These are phyloP conservation scores for Ascomycota sp. DNA, from an alignment of 2,329 filamentous ascomycete genomes.

Conservation along the genomic window DNA sequence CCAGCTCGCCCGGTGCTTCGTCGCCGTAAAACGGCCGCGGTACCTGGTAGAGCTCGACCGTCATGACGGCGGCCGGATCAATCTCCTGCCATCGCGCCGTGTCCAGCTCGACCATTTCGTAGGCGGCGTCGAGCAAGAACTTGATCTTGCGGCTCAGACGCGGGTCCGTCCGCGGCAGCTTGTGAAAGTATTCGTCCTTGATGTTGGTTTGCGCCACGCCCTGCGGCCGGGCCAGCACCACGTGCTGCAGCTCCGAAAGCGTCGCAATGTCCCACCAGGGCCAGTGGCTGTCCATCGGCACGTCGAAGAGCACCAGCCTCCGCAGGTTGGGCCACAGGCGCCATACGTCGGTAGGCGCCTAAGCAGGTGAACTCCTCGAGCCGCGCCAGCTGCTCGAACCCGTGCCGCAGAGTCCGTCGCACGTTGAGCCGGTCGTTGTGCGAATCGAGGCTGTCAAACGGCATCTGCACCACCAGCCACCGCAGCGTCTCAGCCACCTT, in stretches of 20 bases:
- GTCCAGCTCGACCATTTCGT: conserved; percentile 6
- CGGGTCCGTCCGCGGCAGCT: conserved; percentile 8
- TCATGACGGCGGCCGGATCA: conserved; percentile 16
- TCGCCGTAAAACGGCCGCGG: conserved; percentile 18
- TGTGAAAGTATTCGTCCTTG: conserved; percentile 21
- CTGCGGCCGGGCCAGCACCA: conserved; percentile 21
- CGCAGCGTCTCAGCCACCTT: conserved; percentile 18
- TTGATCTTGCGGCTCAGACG: conserved; percentile 9
- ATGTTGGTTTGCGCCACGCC: conserved; percentile 12
- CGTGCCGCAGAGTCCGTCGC: conserved; percentile 20
- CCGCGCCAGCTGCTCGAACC: conserved; percentile 19
- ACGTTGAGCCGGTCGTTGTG: conserved; percentile 20
- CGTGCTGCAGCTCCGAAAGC: conserved; percentile 15
- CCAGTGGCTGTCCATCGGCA: conserved; percentile 14
- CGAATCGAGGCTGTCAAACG: conserved; percentile 20
- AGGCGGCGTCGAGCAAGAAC: conserved; percentile 12
- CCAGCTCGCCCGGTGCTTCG: conserved; percentile 14
- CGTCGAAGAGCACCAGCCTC: conserved; percentile 22
- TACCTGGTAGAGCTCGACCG: conserved; percentile 18
- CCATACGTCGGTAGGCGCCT: conserved; percentile 19
- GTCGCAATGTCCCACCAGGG: conserved; percentile 19
- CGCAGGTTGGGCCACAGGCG: conserved; percentile 19
- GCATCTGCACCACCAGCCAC: conserved; percentile 26
- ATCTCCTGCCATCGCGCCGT: conserved; percentile 13
- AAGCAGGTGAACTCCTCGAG: conserved; percentile 28